These are phyloP conservation scores for Trametes elegans DNA, from an alignment of 768 basidiomycete species.

Conservation along the genomic window DNA sequence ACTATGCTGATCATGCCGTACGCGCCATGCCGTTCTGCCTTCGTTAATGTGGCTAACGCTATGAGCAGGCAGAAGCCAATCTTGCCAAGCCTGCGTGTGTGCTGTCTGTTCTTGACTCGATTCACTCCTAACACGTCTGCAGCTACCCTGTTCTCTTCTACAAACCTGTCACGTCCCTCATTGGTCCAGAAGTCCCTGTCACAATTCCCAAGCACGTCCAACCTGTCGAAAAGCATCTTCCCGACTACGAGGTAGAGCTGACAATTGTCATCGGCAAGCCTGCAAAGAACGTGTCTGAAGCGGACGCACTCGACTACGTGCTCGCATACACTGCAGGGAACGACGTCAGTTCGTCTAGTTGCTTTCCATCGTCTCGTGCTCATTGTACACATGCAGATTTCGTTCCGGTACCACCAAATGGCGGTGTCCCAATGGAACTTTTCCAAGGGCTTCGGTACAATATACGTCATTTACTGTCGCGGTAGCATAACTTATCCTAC, in stretches of 20 bases:
- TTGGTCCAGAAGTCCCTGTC: constrained; percentile 67
- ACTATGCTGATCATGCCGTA: constrained; percentile 85
- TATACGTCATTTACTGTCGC: neutral
- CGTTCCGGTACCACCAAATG: constrained; percentile 81
- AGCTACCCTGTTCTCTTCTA: constrained; percentile 78
- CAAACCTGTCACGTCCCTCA: constrained; percentile 69
- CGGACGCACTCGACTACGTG: constrained; percentile 81
- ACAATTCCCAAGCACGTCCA: constrained; percentile 66
- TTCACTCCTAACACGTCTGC: constrained; percentile 39
- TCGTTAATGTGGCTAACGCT: neutral
- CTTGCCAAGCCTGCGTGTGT: constrained; percentile 61
- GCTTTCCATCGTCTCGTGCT: neutral
- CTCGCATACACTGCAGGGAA: constrained; percentile 81
- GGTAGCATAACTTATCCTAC: neutral
- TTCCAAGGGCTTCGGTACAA: constrained; percentile 80
- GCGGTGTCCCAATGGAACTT: constrained; percentile 84
- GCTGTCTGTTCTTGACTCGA: constrained; percentile 30
- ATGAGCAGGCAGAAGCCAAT: constrained; percentile 59
- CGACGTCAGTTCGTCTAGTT: constrained; percentile 45
- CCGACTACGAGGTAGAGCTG: constrained; percentile 83
- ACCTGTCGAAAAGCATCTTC: constrained; percentile 64
- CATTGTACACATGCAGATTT: constrained; percentile 44
- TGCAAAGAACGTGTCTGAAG: constrained; percentile 76
- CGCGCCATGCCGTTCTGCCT: constrained; percentile 20
- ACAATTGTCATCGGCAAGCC: constrained; percentile 81